These are phyloP conservation scores for Corymbia maculata DNA, from an alignment of 345 rosid genomes.

Conservation along the genomic window DNA sequence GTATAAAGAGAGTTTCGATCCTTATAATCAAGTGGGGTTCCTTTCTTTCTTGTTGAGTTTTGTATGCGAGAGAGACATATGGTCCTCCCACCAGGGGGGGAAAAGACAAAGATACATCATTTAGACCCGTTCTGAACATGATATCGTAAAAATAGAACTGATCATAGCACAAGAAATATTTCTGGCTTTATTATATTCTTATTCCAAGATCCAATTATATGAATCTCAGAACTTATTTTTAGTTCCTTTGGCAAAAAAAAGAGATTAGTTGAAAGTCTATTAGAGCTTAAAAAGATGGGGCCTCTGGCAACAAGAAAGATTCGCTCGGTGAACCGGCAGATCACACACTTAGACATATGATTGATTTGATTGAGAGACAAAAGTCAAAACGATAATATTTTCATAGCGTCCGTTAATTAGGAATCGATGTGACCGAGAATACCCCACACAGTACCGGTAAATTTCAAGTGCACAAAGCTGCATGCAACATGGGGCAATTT, in stretches of 20 bases:
- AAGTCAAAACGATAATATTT: background rate
- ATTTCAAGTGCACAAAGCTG: background rate
- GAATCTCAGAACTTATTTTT: background rate
- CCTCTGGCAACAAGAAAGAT: background rate
- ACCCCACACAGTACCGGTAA: fast-evolving
- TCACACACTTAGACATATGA: background rate
- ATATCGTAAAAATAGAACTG: background rate
- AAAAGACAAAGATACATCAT: background rate
- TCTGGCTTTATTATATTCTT: background rate
- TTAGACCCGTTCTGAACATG: background rate
- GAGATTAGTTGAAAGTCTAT: background rate
- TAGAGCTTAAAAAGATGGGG: background rate
- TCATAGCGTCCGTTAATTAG: background rate
- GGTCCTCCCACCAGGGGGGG: background rate
- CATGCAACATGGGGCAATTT: background rate
- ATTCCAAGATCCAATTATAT: background rate
- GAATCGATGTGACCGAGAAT: background rate
- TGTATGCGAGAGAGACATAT: background rate
- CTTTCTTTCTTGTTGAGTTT: background rate
- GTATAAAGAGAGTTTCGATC: background rate
- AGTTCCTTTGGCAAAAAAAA: background rate
- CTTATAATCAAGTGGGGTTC: background rate
- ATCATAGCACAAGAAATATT: background rate
- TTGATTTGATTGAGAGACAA: background rate
- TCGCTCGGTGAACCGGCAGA: background rate